Evolutionary conservation across 208 protist genomes (phyloP).

Genomic region (Crithidia bombi): DNA sequence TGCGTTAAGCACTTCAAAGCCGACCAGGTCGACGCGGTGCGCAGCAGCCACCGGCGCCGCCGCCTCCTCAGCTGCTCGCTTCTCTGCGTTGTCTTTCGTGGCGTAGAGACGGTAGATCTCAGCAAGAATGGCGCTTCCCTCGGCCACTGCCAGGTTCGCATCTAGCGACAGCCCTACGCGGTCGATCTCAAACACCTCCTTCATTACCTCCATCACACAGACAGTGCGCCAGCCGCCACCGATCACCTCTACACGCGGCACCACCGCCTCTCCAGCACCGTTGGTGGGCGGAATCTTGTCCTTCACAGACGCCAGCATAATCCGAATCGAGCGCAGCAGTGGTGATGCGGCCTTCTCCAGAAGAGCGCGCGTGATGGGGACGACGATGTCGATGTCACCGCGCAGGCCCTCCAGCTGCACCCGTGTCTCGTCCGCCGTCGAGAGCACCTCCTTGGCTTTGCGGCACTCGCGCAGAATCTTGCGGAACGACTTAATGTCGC

Average conservation of each 20-base stretch:
- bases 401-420: slow-evolving; percentile 64
- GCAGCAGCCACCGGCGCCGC: slow-evolving; percentile 13
- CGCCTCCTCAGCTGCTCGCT: slow-evolving; percentile 2
- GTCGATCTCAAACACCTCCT: slow-evolving; percentile 40
- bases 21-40: slow-evolving; percentile 47
- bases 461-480: slow-evolving; percentile 65
- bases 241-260: slow-evolving; percentile 67
- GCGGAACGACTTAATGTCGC: slow-evolving; percentile 56
- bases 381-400: slow-evolving; percentile 50
- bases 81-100: slow-evolving; percentile 16
- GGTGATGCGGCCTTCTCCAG: slow-evolving; percentile 42
- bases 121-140: slow-evolving; percentile 68
- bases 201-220: slow-evolving; percentile 54
- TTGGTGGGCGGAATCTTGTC: slow-evolving; percentile 14
- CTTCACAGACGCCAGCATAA: slow-evolving; percentile 45
- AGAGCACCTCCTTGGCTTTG: slow-evolving; percentile 81
- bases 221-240: slow-evolving; percentile 75
- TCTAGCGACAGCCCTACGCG: slow-evolving; percentile 67
- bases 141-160: slow-evolving; percentile 62
- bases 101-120: slow-evolving; percentile 23
- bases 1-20: slow-evolving; percentile 38
- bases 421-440: slow-evolving; percentile 51
- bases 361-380: slow-evolving; percentile 40
- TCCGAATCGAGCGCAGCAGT: slow-evolving; percentile 34
- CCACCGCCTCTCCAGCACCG: slow-evolving; percentile 6